Evolutionary conservation across 148 eudicot genomes (phyloP).

Genomic region (Rhododendron williamsianum): DNA sequence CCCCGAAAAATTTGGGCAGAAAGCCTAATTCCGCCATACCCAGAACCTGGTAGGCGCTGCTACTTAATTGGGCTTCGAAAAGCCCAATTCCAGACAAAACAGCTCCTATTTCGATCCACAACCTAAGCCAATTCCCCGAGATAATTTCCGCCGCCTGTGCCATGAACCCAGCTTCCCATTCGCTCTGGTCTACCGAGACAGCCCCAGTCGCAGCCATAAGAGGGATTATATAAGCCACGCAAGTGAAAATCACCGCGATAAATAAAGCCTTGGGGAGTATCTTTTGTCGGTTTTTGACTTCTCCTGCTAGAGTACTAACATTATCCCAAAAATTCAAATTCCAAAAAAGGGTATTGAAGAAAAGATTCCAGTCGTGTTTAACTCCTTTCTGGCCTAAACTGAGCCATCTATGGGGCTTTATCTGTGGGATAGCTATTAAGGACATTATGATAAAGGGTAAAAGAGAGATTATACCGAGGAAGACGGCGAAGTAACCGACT

Average conservation of each 20-base stretch:
- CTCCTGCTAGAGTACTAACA: conserved; percentile 56
- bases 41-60: conserved; percentile 41
- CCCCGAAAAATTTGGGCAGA: conserved; percentile 41
- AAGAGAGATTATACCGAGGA: conserved; percentile 42
- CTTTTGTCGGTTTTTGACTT: conserved; percentile 46
- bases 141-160: conserved; percentile 51
- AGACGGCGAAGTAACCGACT: conserved; percentile 50
- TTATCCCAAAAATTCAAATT: conserved; percentile 59
- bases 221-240: conserved; percentile 49
- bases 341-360: conserved; percentile 54
- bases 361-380: conserved; percentile 49
- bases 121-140: conserved; percentile 50
- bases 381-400: conserved; percentile 49
- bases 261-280: conserved; percentile 39
- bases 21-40: conserved; percentile 60
- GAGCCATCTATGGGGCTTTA: conserved; percentile 44
- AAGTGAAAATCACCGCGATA: conserved; percentile 41
- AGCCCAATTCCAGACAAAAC: conserved; percentile 48
- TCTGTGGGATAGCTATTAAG: conserved; percentile 43
- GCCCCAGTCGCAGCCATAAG: conserved; percentile 55
- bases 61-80: conserved; percentile 55
- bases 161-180: conserved; percentile 53
- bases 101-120: conserved; percentile 56
- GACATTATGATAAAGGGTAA: conserved; percentile 45
- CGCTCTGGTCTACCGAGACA: conserved; percentile 39